Evolutionary conservation across 495 filamentous ascomycete genomes (phyloP), one percentile per base, ranked within the genome.

Genomic region (Bryoglossum gracile): DNA sequence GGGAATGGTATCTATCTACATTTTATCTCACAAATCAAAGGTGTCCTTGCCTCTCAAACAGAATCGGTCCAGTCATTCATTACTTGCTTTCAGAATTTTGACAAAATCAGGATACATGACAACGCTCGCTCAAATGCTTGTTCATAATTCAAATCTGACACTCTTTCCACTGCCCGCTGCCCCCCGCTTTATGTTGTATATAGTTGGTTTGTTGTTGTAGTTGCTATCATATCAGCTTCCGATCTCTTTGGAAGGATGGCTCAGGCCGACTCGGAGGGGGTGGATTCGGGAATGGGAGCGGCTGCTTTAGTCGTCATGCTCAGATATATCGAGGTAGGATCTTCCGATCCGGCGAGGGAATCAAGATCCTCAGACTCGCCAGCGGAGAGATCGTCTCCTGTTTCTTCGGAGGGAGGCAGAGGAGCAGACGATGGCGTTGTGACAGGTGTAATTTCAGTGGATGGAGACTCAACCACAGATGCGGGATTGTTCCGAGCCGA

Each of bases 41-140:
- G 5, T 30, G 26, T 30, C 13, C 6, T 13, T 30, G 26, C 13
- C 26, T 6, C 5, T 30, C 26, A 30, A 30, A 5, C 13, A 5
- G 26, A 30, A 5, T 30, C 26, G 26, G 13, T 30, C 13, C 26
- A 30, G 26, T 6, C 13, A 30, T 30, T 6, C 37, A 40, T 40
- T 40, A 14, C 37, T 18, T 18, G 8, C 8, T 5, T 8, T 37
- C 34, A 37, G 34, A 37, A 37, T 37, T 6, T 37, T 8, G 19
- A 22, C 37, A 17, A 11, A 40, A 21, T 30, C 37, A 18, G 4
- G 3, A 4, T 18, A 14, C 14, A 13, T 18, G 22, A 40, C 37
- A 40, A 40, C 37, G 37, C 37, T 40, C 37, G 37, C 37, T 40
- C 37, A 40, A 40, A 40, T 40, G 22, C 37, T 40, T 14, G 14